Percentiles rank a stretch among this genome's conserved stretches.
Conservation (phyloP, 2,329 filamentous ascomycete species). For the Fusarium secorum region DNA sequence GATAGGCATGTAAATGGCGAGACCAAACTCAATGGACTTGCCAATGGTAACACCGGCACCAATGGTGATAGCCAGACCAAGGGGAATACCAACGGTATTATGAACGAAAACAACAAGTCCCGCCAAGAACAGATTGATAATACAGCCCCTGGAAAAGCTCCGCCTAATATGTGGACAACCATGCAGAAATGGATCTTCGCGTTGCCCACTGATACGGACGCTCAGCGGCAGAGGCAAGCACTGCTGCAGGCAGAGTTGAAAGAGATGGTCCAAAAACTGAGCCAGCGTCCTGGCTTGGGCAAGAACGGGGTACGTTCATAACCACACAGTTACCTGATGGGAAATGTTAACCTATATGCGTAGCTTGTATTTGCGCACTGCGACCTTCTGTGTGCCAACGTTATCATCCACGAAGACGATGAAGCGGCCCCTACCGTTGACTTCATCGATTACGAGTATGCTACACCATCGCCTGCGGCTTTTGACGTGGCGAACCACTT, state of each 20-base stretch:
- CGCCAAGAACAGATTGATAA: constrained; percentile 55
- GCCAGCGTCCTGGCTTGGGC: constrained; percentile 79
- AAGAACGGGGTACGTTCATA: constrained; percentile 69
- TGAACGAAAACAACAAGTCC: constrained; percentile 38
- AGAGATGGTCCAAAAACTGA: constrained; percentile 73
- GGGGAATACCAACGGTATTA: constrained; percentile 41
- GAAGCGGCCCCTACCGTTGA: constrained; percentile 55
- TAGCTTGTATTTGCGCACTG: constrained; percentile 93
- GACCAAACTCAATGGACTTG: constrained; percentile 42
- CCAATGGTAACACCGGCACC: constrained; percentile 18
- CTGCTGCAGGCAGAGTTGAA: constrained; percentile 78
- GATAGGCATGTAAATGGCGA: constrained; percentile 46
- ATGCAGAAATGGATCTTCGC: constrained; percentile 96
- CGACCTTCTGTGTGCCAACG: constrained; percentile 94
- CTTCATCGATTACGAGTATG: constrained; percentile 99
- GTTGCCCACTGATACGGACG: constrained; percentile 75
- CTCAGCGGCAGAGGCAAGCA: constrained; percentile 72
- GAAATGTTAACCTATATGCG: constrained; percentile 20
- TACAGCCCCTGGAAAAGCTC: constrained; percentile 71
- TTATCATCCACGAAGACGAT: constrained; percentile 73
- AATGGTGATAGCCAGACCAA: constrained; percentile 49
- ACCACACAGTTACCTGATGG: not conserved
- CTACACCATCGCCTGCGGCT: constrained; percentile 89
- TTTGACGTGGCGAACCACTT: constrained; percentile 99
- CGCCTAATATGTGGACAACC: constrained; percentile 92